Evolutionary conservation across 169 alveolate genomes (phyloP), one percentile per base, ranked within the genome.

Genomic region (Plasmodium inui): DNA sequence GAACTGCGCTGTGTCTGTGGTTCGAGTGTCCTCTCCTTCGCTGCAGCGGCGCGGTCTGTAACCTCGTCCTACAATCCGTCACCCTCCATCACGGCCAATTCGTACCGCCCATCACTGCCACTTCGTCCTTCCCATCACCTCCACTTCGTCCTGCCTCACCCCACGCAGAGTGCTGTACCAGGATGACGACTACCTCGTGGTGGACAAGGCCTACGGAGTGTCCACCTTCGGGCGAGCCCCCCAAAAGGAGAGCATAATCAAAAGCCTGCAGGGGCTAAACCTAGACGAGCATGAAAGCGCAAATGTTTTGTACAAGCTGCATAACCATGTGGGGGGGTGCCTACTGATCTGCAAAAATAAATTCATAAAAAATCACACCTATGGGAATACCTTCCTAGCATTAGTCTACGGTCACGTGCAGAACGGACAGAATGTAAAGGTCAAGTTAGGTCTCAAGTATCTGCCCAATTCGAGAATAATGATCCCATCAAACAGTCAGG

Each of bases 331-430:
- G 8, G 50, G 89, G 5, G 94, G 94, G 17, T 88, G 94, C 8
- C 19, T 88, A 14, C 71, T 88, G 46, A 53, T 88, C 26, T 78
- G 94, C 46, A 88, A 67, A 78, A 88, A 88, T 88, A 78, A 53
- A 88, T 76, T 74, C 70, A 28, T 88, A 37, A 61, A 78, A 78
- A 55, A 53, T 26, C 85, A 88, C 82, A 32, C 34, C 7, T 88
- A 88, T 57, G 55, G 81, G 14, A 88, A 88, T 61, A 76, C 82
- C 28, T 88, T 88, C 81, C 30, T 88, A 88, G 46, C 83, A 0
- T 78, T 88, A 55, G 94, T 88, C 8, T 88, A 88, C 46, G 94
- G 94, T 5, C 57, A 72, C 6, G 46, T 88, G n/a, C 72, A 88
- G 61, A 79, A 37, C 22, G 44, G 41, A 17, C 67, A 78, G 10